Evolutionary conservation across 345 rosid species (phyloP), one percentile per base, ranked within the genome.

Genomic region (Lumnitzera littorea): DNA sequence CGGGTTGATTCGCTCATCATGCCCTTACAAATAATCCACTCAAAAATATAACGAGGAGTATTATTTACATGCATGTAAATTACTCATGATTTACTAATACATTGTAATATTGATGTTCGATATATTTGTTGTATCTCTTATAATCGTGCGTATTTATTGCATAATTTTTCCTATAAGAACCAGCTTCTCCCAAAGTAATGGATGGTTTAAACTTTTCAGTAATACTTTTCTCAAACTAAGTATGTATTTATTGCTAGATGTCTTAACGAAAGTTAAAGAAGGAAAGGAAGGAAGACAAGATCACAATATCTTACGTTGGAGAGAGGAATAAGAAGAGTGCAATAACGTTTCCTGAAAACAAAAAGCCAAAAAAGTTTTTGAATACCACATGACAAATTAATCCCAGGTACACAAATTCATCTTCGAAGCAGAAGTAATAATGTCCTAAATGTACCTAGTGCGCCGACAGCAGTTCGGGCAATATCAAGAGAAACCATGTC

Each of bases 291-390:
- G 27, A n/a, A 17, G 61, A 24, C 27, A 27, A 46, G 17, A 23
- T 6, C 17, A 55, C 48, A 50, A 36, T 0, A 48, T 67, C 96
- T 83, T 84, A 89, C 98, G 68, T 73, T 2, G 98, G 98, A 15
- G 96, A 92, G 58, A 89, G 62, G 79, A 92, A 92, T 76, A 89
- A 52, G 74, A 78, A 75, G 62, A 89, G 74, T 4, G 98, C 73
- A 74, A 89, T 87, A 61, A 70, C 56, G 60, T 91, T 91, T 51
- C 98, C 98, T 91, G 87, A 61, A 75, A 70, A 60, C 17, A 36
- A 24, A 58, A 1, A 25, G 20, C 3, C 46, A 31, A 52, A 15
- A 51, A 58, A 43, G 43, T 49, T 13, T 25, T 11, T 14, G 31
- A 60, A 52, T 25, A 52, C 17, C 20, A 52, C 2, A 52, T 52